phyloP scores from a whole-genome alignment of 2,329 filamentous ascomycete genomes.

The Ceratocystis destructans region DNA sequence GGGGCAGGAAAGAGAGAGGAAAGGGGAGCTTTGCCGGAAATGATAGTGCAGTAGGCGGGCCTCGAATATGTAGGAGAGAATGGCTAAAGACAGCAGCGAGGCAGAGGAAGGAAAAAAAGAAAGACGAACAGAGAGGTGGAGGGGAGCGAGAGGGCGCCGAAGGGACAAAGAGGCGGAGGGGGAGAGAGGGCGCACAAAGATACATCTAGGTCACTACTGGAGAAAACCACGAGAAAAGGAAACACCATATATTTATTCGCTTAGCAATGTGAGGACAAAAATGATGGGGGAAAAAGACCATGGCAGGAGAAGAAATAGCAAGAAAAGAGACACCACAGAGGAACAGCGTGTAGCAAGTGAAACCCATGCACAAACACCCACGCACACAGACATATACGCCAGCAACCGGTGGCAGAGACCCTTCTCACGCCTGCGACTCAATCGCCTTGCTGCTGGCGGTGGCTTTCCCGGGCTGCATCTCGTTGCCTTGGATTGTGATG shows the following conservation, averaged over 20 bases:
- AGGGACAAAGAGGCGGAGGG: not conserved
- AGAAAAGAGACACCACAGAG: not conserved
- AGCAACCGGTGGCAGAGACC: not conserved
- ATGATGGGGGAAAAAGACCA: not conserved
- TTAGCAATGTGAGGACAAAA: not conserved
- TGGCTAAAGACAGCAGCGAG: too few relatives aligned
- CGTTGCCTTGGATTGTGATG: not conserved
- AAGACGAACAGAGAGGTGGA: not conserved
- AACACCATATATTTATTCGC: constrained; percentile 8
- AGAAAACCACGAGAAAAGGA: constrained; percentile 7
- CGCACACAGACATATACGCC: not conserved
- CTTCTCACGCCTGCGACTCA: not conserved
- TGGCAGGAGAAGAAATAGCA: not conserved
- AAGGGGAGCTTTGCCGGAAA: not conserved
- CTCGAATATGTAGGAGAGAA: not conserved
- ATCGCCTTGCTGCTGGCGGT: not conserved
- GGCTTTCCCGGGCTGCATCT: not conserved
- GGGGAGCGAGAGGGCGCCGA: not conserved
- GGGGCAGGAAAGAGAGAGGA: not conserved
- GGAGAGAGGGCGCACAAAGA: not conserved
- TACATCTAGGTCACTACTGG: not conserved
- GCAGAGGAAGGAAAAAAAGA: too few relatives aligned
- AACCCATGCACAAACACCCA: not conserved
- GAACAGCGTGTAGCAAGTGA: not conserved
- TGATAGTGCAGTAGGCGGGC: not conserved